These are phyloP conservation scores for Akanthomyces uredinophilus DNA, from an alignment of 2,329 filamentous ascomycete species.

Conservation along the genomic window DNA sequence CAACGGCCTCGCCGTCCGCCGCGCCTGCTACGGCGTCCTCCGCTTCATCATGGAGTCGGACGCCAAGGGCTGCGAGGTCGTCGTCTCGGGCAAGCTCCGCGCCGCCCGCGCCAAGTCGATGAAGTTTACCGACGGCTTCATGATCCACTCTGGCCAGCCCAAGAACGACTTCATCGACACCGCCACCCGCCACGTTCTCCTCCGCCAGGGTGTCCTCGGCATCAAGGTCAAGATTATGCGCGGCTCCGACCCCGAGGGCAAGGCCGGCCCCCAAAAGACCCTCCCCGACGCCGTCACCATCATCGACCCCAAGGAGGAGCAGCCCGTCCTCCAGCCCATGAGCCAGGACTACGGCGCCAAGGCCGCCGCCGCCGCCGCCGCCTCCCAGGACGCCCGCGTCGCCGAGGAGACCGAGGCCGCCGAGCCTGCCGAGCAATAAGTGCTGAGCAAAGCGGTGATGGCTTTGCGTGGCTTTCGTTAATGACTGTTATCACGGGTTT, in stretches of 20 bases:
- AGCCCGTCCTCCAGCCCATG: constrained; percentile 87
- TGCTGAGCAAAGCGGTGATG: constrained; percentile 10
- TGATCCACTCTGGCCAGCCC: constrained; percentile 99
- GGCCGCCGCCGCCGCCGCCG: constrained; percentile 61
- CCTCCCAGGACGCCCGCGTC: constrained; percentile 55
- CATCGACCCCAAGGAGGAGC: constrained; percentile 99
- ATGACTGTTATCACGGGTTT: constrained; percentile 13
- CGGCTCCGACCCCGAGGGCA: constrained; percentile 98
- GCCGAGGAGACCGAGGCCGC: constrained; percentile 57
- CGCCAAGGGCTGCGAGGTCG: constrained; percentile 99
- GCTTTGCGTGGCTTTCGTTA: neutral
- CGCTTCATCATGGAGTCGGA: constrained; percentile 99
- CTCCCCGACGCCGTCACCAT: constrained; percentile 98
- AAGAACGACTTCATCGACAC: constrained; percentile 99
- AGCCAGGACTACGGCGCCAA: constrained; percentile 99
- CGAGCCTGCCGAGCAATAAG: constrained; percentile 40
- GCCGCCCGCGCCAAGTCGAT: constrained; percentile 99
- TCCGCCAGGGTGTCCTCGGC: constrained; percentile 98
- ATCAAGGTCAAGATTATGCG: constrained; percentile 99
- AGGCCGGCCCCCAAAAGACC: constrained; percentile 94
- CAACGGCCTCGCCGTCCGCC: constrained; percentile 96
- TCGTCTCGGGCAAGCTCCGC: constrained; percentile 98
- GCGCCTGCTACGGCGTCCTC: constrained; percentile 99
- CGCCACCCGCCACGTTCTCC: constrained; percentile 97
- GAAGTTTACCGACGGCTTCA: constrained; percentile 99